phyloP scores from a whole-genome alignment of 371 early-diverging fungal genomes.

The Chytridiales sp. region DNA sequence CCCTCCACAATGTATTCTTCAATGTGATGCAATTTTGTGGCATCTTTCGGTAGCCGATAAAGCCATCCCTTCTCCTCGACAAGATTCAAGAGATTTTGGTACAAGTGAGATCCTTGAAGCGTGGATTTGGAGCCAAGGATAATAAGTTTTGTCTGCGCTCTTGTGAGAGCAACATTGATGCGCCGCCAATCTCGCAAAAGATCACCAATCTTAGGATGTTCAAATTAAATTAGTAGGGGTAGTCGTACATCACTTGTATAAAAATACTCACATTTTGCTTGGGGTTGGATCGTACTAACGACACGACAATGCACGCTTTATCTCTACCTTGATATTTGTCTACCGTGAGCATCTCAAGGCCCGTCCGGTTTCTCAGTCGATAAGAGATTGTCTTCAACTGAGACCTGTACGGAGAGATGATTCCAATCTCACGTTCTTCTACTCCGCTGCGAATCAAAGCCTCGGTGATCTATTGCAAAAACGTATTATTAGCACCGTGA shows the following conservation, averaged over 20 bases:
- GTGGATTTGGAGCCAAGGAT: slow-evolving; percentile 75
- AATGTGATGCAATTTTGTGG: too few species aligned
- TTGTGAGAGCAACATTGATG: slow-evolving; percentile 96
- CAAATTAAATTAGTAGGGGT: neutral
- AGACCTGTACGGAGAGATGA: slow-evolving; percentile 85
- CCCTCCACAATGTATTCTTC: too few species aligned
- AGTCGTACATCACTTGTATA: neutral
- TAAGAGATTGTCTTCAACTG: slow-evolving; percentile 70
- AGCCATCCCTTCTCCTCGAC: slow-evolving; percentile 13
- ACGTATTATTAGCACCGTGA: too few species aligned
- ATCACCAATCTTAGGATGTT: slow-evolving; percentile 68
- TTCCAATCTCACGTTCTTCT: slow-evolving; percentile 62
- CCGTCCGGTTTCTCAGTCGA: slow-evolving; percentile 27
- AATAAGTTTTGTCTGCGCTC: slow-evolving; percentile 89
- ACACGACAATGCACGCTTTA: slow-evolving; percentile 83
- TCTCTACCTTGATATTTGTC: slow-evolving; percentile 95
- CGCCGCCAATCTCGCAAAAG: slow-evolving; percentile 90
- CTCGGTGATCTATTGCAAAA: slow-evolving; percentile 47
- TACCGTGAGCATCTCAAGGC: slow-evolving; percentile 62
- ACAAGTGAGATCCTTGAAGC: slow-evolving; percentile 9
- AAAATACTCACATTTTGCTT: slow-evolving; percentile 56
- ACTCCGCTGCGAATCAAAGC: slow-evolving; percentile 68
- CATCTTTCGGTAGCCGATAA: slow-evolving; percentile 7
- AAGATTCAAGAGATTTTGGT: slow-evolving; percentile 8
- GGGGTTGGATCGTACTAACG: slow-evolving; percentile 83